Base-by-base conservation (phyloP, 208 protist species). In the Trypanosoma melophagium region DNA sequence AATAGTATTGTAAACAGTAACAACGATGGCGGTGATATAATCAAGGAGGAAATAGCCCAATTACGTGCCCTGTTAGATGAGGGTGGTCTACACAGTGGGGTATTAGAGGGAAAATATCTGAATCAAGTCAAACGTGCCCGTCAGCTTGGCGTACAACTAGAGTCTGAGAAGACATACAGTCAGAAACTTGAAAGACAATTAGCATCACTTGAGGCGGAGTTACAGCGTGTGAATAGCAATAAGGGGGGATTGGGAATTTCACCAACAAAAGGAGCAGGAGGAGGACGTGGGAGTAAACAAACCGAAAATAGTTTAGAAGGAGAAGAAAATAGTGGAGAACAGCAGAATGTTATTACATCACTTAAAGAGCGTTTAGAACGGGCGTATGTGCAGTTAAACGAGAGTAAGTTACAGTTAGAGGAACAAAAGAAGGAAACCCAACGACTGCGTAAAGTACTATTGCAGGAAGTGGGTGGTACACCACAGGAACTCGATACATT, bases 101-200 rank as follows among this genome's bases (percentile, higher is more conserved):
- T 75, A 49, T 56, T 89, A 8, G 87, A 93, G 56, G 79, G 77
- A 35, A 85, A 83, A 62, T 93, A 90, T 55, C 70, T 93, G 9
- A 77, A 73, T 9, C 76, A 86, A 14, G 74, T 93, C 19, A 73
- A 69, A 42, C 80, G 79, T 21, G 62, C 45, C 19, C 74, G 74
- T 14, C 67, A 74, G 24, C 63, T 90, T 5, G 80, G 73, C 22
- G 84, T 90, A 2, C 80, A 87, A 66, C 71, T 93, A 3, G 81
- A 85, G 22, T 45, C 57, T 7, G 77, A 91, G 50, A 77, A 73
- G 25, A 77, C 77, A 21, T 55, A 66, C 24, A 59, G 60, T 47
- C 31, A 51, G 3, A 67, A 85, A 53, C 76, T 83, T 22, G 53
- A 25, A 41, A 28, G 19, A 45, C 22, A 66, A 60, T 0, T 84